Percentiles rank a stretch among this genome's conserved stretches.
phyloP scores from a whole-genome alignment of 208 protist genomes.

The Leptomonas pyrrhocoris region DNA sequence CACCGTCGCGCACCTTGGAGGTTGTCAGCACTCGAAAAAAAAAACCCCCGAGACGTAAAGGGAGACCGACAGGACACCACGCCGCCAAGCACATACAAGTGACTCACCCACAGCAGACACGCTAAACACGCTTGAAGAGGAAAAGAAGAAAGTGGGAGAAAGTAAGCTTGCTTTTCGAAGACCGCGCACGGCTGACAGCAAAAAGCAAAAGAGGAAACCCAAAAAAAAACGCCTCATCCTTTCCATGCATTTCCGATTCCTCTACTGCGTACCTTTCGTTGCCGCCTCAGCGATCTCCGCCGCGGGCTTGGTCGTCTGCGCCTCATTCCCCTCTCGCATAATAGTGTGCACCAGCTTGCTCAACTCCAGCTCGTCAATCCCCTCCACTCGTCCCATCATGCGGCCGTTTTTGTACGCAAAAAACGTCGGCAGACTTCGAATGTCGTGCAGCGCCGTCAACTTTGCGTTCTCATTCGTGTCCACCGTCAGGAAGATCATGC shows the following conservation, averaged over 20 bases:
- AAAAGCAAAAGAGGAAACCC: background rate
- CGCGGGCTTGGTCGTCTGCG: background rate
- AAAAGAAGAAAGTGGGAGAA: too few species aligned
- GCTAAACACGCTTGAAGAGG: too few species aligned
- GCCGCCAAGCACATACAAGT: too few species aligned
- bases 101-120: too few species aligned
- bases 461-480: conserved; percentile 75
- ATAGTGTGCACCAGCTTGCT: conserved; percentile 42
- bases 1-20: too few species aligned
- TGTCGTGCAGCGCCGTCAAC: conserved; percentile 80
- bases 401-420: conserved; percentile 73
- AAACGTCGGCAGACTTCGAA: conserved; percentile 89
- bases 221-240: background rate
- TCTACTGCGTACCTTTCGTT: background rate
- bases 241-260: background rate
- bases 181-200: too few species aligned
- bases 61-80: too few species aligned
- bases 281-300: background rate
- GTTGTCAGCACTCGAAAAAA: too few species aligned
- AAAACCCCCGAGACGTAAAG: too few species aligned
- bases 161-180: too few species aligned
- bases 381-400: conserved; percentile 75
- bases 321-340: background rate
- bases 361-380: conserved; percentile 65
- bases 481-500: conserved; percentile 63